Percentiles rank a stretch among this genome's conserved stretches.
Evolutionary conservation across 1,139 yeast genomes (phyloP).

Genomic region (Meyerozyma smithsonii): DNA sequence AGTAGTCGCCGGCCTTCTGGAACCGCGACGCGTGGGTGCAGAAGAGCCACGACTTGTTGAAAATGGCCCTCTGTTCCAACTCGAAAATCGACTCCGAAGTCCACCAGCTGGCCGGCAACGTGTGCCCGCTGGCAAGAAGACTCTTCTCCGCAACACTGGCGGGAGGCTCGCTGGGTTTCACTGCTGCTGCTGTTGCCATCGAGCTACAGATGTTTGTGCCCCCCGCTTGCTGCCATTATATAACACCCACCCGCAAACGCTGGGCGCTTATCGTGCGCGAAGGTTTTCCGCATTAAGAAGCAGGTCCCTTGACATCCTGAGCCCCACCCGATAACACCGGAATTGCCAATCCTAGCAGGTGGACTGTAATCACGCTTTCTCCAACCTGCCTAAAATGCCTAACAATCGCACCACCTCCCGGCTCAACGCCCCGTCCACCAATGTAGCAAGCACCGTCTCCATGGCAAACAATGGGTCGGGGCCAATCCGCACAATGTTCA

Average conservation of each 20-base stretch:
- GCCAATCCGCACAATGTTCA: conserved; percentile 19
- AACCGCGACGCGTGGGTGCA: conserved; percentile 49
- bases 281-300: not conserved
- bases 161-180: conserved; percentile 25
- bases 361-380: not conserved
- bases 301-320: not conserved
- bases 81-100: conserved; percentile 53
- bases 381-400: conserved; percentile 17
- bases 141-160: conserved; percentile 17
- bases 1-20: conserved; percentile 54
- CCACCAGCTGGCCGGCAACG: conserved; percentile 66
- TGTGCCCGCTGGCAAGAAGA: conserved; percentile 47
- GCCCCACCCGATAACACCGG: conserved; percentile 1
- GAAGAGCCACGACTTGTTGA: conserved; percentile 53
- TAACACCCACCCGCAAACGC: too few relatives aligned
- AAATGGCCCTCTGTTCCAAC: conserved; percentile 52
- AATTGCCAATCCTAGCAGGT: too few relatives aligned
- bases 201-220: too few relatives aligned
- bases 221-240: too few relatives aligned
- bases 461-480: conserved; percentile 37
- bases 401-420: conserved; percentile 36
- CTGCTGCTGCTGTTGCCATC: conserved; percentile 12
- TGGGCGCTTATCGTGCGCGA: not conserved
- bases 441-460: conserved; percentile 35
- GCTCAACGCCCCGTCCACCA: conserved; percentile 33